These are phyloP conservation scores for Rubus parviflorus DNA, from an alignment of 306 rosid genomes.

Conservation along the genomic window DNA sequence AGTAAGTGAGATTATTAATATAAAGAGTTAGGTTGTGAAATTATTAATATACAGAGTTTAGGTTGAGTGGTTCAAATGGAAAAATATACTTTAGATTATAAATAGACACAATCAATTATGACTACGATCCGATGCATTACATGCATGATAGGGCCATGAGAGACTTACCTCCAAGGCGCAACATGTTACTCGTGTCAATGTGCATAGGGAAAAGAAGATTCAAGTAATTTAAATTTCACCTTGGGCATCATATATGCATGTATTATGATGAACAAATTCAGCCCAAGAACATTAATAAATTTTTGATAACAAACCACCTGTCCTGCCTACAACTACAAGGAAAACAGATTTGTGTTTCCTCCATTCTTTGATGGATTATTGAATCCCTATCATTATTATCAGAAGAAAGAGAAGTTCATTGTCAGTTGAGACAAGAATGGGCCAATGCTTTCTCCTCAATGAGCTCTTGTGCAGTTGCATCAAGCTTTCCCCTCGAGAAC, in stretches of 20 bases:
- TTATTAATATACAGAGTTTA: too few species aligned
- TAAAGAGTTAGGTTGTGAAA: too few species aligned
- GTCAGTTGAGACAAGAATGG: conserved; percentile 51
- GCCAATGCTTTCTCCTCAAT: conserved; percentile 74
- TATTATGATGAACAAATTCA: neutral
- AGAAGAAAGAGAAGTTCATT: neutral
- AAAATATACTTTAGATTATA: too few species aligned
- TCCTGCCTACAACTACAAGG: neutral
- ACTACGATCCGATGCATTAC: too few species aligned
- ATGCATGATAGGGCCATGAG: too few species aligned
- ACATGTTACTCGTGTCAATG: too few species aligned
- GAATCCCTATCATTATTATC: conserved; percentile 2
- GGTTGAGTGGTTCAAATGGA: too few species aligned
- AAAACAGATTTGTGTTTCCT: neutral
- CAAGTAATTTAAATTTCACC: neutral
- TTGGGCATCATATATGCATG: neutral
- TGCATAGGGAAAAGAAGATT: too few species aligned
- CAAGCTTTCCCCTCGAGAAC: conserved; percentile 75
- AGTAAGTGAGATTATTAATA: too few species aligned
- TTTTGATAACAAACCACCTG: neutral
- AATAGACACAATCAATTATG: too few species aligned
- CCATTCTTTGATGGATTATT: conserved; percentile 7
- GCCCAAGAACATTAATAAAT: neutral
- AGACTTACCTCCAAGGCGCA: too few species aligned
- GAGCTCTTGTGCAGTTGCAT: conserved; percentile 77